Conservation (phyloP, 495 filamentous ascomycete genomes). For the Lasiosphaeria ovina region DNA sequence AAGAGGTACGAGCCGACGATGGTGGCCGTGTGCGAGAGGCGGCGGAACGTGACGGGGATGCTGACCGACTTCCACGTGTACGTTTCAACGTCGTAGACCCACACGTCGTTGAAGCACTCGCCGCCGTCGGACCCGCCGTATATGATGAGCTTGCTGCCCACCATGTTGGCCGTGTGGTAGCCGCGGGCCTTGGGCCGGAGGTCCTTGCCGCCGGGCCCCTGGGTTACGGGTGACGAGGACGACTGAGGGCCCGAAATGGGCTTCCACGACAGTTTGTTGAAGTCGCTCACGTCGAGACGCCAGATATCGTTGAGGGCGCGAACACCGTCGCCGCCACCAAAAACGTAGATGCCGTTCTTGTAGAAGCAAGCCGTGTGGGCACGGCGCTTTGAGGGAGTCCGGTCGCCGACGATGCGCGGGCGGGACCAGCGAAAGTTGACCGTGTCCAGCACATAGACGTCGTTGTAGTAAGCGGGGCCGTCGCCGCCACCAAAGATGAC, state of each 20-base stretch:
- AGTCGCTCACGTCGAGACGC: constrained; percentile 62
- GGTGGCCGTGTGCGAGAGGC: constrained; percentile 62
- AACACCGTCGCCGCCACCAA: constrained; percentile 64
- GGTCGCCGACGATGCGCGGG: constrained; percentile 53
- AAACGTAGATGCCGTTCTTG: constrained; percentile 65
- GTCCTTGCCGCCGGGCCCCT: constrained; percentile 22
- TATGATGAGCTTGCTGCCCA: constrained; percentile 64
- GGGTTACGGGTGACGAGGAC: constrained; percentile 9
- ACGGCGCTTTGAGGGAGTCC: constrained; percentile 52
- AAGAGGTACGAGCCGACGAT: constrained; percentile 66
- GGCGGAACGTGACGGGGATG: constrained; percentile 53
- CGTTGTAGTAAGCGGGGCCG: constrained; percentile 65
- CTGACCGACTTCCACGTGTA: constrained; percentile 52
- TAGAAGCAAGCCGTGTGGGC: constrained; percentile 66
- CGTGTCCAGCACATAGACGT: constrained; percentile 66
- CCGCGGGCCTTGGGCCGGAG: constrained; percentile 57
- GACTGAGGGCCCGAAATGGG: constrained; percentile 47
- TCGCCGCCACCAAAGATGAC: constrained; percentile 66
- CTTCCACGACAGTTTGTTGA: constrained; percentile 62
- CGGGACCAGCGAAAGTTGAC: constrained; percentile 59
- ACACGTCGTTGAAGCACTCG: constrained; percentile 67
- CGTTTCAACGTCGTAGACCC: constrained; percentile 63
- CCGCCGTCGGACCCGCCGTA: constrained; percentile 64
- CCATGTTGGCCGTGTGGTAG: constrained; percentile 69
- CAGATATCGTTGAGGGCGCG: constrained; percentile 66